These are phyloP conservation scores for Candida glaebosa DNA, from an alignment of 805 yeast genomes.

Conservation along the genomic window DNA sequence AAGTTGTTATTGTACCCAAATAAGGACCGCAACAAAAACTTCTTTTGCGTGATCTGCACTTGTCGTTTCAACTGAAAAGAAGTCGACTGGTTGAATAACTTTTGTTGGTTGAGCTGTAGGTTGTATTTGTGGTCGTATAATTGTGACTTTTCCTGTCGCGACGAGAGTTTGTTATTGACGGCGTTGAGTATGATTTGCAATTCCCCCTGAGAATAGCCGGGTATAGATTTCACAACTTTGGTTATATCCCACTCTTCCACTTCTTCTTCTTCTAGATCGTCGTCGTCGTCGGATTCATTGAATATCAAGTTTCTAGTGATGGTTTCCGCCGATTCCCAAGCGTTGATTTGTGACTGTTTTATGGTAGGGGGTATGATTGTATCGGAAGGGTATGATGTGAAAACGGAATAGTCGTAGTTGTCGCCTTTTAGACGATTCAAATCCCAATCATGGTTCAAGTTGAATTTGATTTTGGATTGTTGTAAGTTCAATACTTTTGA, in stretches of 20 bases:
- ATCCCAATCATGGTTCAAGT: slow-evolving; percentile 9
- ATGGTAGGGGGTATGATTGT: slow-evolving; percentile 29
- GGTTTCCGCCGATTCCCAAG: slow-evolving; percentile 45
- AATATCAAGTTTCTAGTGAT: slow-evolving; percentile 34
- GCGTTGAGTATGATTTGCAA: slow-evolving; percentile 21
- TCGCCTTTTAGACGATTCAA: slow-evolving; percentile 1
- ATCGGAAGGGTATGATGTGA: slow-evolving; percentile 19
- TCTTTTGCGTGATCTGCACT: slow-evolving; percentile 37
- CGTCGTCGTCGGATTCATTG: slow-evolving; percentile 25
- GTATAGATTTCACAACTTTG: slow-evolving; percentile 27
- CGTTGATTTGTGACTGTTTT: slow-evolving; percentile 39
- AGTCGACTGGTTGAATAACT: slow-evolving; percentile 29
- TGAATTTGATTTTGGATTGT: slow-evolving; percentile 18
- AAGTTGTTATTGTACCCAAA: slow-evolving; percentile 38
- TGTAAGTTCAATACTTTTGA: slow-evolving; percentile 37
- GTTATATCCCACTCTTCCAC: slow-evolving; percentile 1
- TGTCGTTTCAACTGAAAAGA: slow-evolving; percentile 34
- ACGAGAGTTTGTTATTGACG: slow-evolving; percentile 10
- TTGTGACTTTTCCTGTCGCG: slow-evolving; percentile 22
- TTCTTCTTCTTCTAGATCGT: slow-evolving; percentile 12
- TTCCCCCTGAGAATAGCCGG: slow-evolving; percentile 39
- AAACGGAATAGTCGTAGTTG: slow-evolving; percentile 36
- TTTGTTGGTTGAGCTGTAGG: slow-evolving; percentile 31
- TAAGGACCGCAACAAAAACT: slow-evolving; percentile 33
- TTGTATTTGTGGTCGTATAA: slow-evolving; percentile 28